These are phyloP conservation scores for Phytophthora pisi DNA, from an alignment of 352 stramenopile species.

Conservation along the genomic window DNA sequence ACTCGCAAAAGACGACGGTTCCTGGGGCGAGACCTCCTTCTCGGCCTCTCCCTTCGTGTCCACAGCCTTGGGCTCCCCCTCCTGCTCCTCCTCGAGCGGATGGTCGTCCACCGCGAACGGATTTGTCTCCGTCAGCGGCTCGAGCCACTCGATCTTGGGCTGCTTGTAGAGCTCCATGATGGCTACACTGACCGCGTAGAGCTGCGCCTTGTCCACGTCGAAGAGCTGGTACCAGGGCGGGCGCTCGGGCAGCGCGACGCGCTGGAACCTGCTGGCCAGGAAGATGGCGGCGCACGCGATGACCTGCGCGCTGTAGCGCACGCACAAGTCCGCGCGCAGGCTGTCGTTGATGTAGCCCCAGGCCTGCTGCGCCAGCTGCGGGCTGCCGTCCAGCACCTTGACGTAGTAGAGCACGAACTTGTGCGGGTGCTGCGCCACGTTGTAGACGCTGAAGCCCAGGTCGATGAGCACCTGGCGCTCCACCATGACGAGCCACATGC, in stretches of 20 bases:
- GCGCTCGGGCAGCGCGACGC: constrained; percentile 57
- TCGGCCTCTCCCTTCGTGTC: constrained; percentile 3
- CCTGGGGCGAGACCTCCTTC: constrained; percentile 21
- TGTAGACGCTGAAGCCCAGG: constrained; percentile 93
- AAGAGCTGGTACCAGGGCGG: constrained; percentile 76
- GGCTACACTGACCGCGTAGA: constrained; percentile 54
- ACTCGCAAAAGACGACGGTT: constrained; percentile 9
- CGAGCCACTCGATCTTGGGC: constrained; percentile 67
- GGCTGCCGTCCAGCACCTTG: constrained; percentile 81
- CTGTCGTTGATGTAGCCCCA: constrained; percentile 94
- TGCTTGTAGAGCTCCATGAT: constrained; percentile 71
- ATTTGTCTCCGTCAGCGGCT: constrained; percentile 73
- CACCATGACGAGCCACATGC: constrained; percentile 87
- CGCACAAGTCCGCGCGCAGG: constrained; percentile 83
- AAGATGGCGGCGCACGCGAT: constrained; percentile 93
- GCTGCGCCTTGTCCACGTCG: constrained; percentile 56
- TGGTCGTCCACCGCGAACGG: constrained; percentile 68
- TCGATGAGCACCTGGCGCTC: constrained; percentile 92
- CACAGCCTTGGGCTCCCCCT: not conserved
- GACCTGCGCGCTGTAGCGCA: constrained; percentile 78
- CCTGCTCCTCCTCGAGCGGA: constrained; percentile 30
- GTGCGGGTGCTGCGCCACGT: constrained; percentile 92
- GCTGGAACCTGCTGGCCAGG: constrained; percentile 71
- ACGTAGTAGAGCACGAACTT: constrained; percentile 95
- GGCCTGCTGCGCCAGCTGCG: constrained; percentile 76